Evolutionary conservation across 2,329 filamentous ascomycete genomes (phyloP), one percentile per base, ranked within the genome.

Genomic region (Aureobasidium namibiae): DNA sequence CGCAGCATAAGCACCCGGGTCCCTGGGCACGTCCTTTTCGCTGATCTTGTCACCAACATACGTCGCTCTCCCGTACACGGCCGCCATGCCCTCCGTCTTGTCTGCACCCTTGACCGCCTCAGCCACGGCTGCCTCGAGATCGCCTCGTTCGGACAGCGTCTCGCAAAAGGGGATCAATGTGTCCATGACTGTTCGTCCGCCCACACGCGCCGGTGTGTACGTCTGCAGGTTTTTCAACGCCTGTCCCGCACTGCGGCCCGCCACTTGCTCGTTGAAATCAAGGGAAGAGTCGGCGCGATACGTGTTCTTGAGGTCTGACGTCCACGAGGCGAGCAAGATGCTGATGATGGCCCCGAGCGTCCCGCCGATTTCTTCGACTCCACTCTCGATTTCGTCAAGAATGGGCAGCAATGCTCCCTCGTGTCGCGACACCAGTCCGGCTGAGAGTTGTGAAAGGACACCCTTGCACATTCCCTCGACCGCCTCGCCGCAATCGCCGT

Each of bases 401-500:
- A 69, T 56, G 23, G 72, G 65, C 63, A 72, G 68, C 29, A 73
- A 64, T 4, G 61, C 63, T 14, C 65, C 67, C 13, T 66, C 54
- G 23, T 59, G 60, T 38, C 29, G 36, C 66, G 64, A 29, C 4
- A 46, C 6, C 7, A 53, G 39, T 2, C 54, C 54, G 4, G 54
- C 48, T 41, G 64, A 65, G 1, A 72, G 63, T 18, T 67, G 61
- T 7, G 68, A 61, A 16, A 72, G 63, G 7, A 72, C 65, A 24
- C 68, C 67, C 34, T 68, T 67, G 61, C 70, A 72, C 69, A 73
- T 72, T 21, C 65, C 65, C 21, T 66, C 70, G 1, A 78, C 75
- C 26, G 76, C 76, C 67, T 87, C 82, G 38, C 84, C 84, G 67
- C 84, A 87, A 70, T 87, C 84, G 11, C 84, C 84, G 65, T 86